Evolutionary conservation across 345 rosid genomes (phyloP), one percentile per base, ranked within the genome.

Genomic region (Aethionema arabicum): DNA sequence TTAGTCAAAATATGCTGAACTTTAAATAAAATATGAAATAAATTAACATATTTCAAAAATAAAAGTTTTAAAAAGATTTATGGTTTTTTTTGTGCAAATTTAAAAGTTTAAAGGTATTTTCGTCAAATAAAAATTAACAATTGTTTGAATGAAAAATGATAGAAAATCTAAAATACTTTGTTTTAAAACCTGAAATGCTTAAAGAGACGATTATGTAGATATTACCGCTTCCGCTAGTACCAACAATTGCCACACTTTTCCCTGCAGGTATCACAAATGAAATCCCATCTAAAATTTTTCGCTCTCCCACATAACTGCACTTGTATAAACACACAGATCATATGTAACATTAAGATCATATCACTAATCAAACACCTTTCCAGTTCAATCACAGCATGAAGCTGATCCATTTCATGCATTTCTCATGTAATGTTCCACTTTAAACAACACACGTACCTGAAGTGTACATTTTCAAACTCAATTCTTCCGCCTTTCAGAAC

Each of bases 171-270:
- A n/a, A n/a, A n/a, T n/a, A n/a, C n/a, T n/a, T n/a, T n/a, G n/a
- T n/a, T n/a, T n/a, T n/a, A n/a, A n/a, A 37, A 40, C 52, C 42
- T 37, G 35, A 15, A 49, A 52, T 31, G 42, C 42, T 8, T 4
- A 50, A 56, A 40, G 21, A 58, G 11, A 67, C 16, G 5, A 52
- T n/a, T 66, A 4, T 45, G 49, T 35, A 49, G 11, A 3, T 60
- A 48, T 74, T 83, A 87, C 97, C 97, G 46, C 99, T 93, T 59
- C 97, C 97, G 64, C 99, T 93, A n/a, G 99, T 90, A 65, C 99
- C 97, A 66, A 90, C 97, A 73, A 93, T 86, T 63, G 99, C 99
- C 72, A 90, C 90, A 76, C 97, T 93, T 72, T 87, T 90, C 59
- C 96, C 99, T 53, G 96, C 92, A 8, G 96, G 95, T 47, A 90